A percentile compares a stretch with the other conserved stretches of the same genome.
phyloP scores from a whole-genome alignment of 352 stramenopile genomes.

The Phytophthora litchii region DNA sequence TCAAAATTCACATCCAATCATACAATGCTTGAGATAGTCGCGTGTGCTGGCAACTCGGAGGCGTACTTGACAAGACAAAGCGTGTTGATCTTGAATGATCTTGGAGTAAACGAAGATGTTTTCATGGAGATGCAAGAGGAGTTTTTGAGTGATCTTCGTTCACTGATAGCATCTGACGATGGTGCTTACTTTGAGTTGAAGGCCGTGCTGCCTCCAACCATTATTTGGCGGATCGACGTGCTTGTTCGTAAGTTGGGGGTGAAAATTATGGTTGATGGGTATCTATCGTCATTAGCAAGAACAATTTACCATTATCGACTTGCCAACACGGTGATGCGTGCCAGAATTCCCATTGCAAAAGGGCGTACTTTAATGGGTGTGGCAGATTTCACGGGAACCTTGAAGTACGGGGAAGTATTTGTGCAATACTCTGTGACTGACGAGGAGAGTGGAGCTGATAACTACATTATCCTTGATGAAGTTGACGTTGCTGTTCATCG shows the following conservation, averaged over 20 bases:
- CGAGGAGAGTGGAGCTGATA: slow-evolving; percentile 20
- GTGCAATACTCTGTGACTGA: slow-evolving; percentile 72
- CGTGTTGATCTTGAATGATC: slow-evolving; percentile 68
- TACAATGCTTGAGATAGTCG: slow-evolving; percentile 74
- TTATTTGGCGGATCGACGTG: slow-evolving; percentile 46
- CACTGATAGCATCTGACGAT: slow-evolving; percentile 57
- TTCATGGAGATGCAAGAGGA: slow-evolving; percentile 79
- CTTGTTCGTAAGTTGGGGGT: slow-evolving; percentile 47
- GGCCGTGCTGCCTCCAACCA: slow-evolving; percentile 35
- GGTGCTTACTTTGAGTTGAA: slow-evolving; percentile 59
- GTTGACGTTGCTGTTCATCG: slow-evolving; percentile 73
- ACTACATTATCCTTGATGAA: slow-evolving; percentile 37
- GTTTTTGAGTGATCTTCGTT: slow-evolving; percentile 59
- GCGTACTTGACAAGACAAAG: slow-evolving; percentile 81
- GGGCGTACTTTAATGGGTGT: slow-evolving; percentile 79
- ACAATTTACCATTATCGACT: slow-evolving; percentile 76
- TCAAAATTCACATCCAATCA: slow-evolving; percentile 70
- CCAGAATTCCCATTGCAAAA: slow-evolving; percentile 74
- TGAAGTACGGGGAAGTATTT: slow-evolving; percentile 78
- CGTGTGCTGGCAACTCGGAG: slow-evolving; percentile 52
- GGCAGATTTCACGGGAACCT: slow-evolving; percentile 74
- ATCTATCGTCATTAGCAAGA: slow-evolving; percentile 54
- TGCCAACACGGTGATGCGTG: slow-evolving; percentile 70
- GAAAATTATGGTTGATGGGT: slow-evolving; percentile 50
- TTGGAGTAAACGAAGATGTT: slow-evolving; percentile 61